Evolutionary conservation across 129 eudicot species (phyloP), one percentile per base, ranked within the genome.

Genomic region (Pseudognaphalium luteoalbum): DNA sequence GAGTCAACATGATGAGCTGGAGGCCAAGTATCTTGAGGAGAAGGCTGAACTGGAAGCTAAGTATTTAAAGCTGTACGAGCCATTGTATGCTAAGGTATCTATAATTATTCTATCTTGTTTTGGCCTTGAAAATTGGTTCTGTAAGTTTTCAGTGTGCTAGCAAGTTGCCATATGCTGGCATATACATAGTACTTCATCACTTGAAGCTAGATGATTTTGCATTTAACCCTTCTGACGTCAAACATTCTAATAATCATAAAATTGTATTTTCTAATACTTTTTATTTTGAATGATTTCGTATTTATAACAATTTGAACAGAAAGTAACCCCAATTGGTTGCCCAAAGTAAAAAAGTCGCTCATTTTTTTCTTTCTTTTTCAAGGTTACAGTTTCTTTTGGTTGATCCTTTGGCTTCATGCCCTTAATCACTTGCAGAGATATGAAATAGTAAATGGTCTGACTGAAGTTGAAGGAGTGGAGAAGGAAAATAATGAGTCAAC

Each of bases 1-100:
- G 96, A 70, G 82, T 73, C 87, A 88, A 82, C 91, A 88, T 78
- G 91, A 90, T 90, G 96, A 88, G 59, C 79, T 90, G 74, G 96
- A 88, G 87, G 89, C 91, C 8, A 90, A 90, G 71, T 88, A 79
- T 86, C 70, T 90, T 37, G 89, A 88, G 81, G 96, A 90, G 82
- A 86, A 87, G 68, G 92, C 93, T 25, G 86, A 86, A 70, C 82
- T 90, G 81, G 96, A 90, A 81, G 96, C 92, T n/a, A 86, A 86
- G 41, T 90, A 90, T 70, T 85, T 86, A 62, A 90, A 86, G 87
- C 73, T 90, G 47, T 90, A 90, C 58, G 84, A 84, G 68, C 96
- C 96, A 9, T 77, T 90, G 16, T 90, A 90, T 77, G 71, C 91
- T 44, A 90, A 90, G 91, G 96, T 80, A 14, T 89, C 6, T 54